Evolutionary conservation across 345 rosid genomes (phyloP).

Genomic region (Dovyalis caffra): DNA sequence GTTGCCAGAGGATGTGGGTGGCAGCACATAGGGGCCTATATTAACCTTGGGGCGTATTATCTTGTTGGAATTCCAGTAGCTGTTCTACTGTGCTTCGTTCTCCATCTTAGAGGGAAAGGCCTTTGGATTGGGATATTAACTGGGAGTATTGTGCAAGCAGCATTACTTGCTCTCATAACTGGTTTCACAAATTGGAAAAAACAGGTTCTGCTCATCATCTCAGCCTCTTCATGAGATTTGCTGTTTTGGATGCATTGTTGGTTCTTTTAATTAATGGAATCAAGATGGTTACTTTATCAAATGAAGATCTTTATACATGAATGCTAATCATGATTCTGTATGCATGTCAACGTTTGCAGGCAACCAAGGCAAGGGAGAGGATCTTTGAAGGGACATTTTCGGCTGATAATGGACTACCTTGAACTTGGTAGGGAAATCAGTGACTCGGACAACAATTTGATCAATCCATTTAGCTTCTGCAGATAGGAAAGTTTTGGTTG

Average conservation of each 20-base stretch:
- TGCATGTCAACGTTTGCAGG: constrained; percentile 27
- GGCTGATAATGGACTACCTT: background rate
- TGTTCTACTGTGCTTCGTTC: constrained; percentile 7
- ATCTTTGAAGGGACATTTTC: constrained; percentile 13
- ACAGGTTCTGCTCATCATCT: constrained; percentile 8
- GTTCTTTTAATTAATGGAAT: no score
- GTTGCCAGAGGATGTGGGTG: constrained; percentile 27
- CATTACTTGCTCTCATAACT: constrained; percentile 1
- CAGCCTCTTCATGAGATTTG: background rate
- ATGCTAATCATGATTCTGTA: constrained; percentile 14
- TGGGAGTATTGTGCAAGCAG: constrained; percentile 6
- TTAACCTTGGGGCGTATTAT: constrained; percentile 13
- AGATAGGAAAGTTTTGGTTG: no score
- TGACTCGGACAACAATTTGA: no score
- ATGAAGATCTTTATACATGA: background rate
- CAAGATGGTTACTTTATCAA: no score
- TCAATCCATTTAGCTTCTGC: no score
- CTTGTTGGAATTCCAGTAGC: constrained; percentile 18
- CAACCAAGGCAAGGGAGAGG: constrained; percentile 1
- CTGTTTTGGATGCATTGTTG: no score
- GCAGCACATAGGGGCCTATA: constrained; percentile 21
- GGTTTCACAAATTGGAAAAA: constrained; percentile 18
- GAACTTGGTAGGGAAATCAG: background rate
- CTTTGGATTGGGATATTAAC: constrained; percentile 19
- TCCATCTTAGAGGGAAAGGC: constrained; percentile 9